Conservation (phyloP, 2,329 filamentous ascomycete species). For the Fusarium sp. region DNA sequence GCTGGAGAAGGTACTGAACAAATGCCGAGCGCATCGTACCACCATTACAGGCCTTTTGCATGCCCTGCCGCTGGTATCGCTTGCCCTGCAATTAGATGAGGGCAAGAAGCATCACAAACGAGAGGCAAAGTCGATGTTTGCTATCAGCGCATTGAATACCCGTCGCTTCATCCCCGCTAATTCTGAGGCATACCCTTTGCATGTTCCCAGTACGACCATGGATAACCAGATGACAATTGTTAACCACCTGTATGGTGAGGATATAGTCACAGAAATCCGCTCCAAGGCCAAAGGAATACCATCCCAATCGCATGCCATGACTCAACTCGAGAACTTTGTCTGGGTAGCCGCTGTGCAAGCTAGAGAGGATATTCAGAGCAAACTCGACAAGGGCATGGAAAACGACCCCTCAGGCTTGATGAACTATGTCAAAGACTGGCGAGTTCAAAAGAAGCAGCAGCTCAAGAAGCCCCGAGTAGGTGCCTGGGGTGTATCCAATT, state of each 20-base stretch:
- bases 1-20: conserved; percentile 28
- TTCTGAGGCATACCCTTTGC: conserved; percentile 18
- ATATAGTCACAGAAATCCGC: conserved; percentile 22
- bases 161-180: conserved; percentile 27
- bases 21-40: conserved; percentile 40
- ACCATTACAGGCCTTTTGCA: conserved; percentile 44
- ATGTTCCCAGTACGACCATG: conserved; percentile 28
- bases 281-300: conserved; percentile 15
- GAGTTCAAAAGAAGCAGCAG: conserved; percentile 15
- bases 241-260: conserved; percentile 10
- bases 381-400: conserved; percentile 26
- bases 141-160: conserved; percentile 27
- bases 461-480: conserved; percentile 35
- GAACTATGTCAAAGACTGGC: conserved; percentile 40
- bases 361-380: conserved; percentile 22
- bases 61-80: conserved; percentile 31
- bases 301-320: conserved; percentile 15
- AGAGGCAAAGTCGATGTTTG: conserved; percentile 25
- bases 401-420: conserved; percentile 39
- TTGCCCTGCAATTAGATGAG: conserved; percentile 29
- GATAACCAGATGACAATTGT: conserved; percentile 30
- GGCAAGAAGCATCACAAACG: conserved; percentile 5
- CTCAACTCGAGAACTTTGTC: conserved; percentile 22
- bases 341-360: conserved; percentile 19
- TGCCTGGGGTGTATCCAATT: conserved; percentile 40